Evolutionary conservation across 345 rosid genomes (phyloP).

Genomic region (Syzygium aqueum): DNA sequence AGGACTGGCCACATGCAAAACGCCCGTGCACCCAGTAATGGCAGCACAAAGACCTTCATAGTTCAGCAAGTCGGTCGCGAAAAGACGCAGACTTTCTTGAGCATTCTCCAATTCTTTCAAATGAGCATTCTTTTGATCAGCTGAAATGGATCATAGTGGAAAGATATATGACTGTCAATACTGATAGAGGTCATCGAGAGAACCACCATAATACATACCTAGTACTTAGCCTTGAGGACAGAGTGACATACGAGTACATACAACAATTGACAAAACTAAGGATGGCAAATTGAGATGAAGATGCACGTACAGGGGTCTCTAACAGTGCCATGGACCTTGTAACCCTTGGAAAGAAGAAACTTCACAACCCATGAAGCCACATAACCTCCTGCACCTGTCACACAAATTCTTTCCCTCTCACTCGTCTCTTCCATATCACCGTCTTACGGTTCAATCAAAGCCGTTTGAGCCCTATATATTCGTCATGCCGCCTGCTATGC

Average conservation of each 20-base stretch:
- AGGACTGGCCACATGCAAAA: slow-evolving; percentile 45
- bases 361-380: slow-evolving; percentile 41
- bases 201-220: background rate
- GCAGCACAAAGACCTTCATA: slow-evolving; percentile 30
- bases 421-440: background rate
- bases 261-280: background rate
- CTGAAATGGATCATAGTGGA: slow-evolving; percentile 11
- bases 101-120: slow-evolving; percentile 31
- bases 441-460: background rate
- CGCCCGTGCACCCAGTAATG: slow-evolving; percentile 30
- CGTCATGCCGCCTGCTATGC: background rate
- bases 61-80: slow-evolving; percentile 32
- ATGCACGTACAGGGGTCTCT: slow-evolving; percentile 35
- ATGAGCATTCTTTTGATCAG: slow-evolving; percentile 33
- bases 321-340: slow-evolving; percentile 47
- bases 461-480: background rate
- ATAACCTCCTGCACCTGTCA: slow-evolving; percentile 59
- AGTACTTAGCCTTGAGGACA: background rate
- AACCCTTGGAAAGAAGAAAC: slow-evolving; percentile 43
- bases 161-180: background rate
- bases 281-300: background rate
- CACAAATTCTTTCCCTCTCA: slow-evolving; percentile 24
- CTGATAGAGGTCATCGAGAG: background rate
- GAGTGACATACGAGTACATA: background rate
- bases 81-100: slow-evolving; percentile 24